Evolutionary conservation across 352 stramenopile genomes (phyloP).

Genomic region (Phytopythium mirpurense): DNA sequence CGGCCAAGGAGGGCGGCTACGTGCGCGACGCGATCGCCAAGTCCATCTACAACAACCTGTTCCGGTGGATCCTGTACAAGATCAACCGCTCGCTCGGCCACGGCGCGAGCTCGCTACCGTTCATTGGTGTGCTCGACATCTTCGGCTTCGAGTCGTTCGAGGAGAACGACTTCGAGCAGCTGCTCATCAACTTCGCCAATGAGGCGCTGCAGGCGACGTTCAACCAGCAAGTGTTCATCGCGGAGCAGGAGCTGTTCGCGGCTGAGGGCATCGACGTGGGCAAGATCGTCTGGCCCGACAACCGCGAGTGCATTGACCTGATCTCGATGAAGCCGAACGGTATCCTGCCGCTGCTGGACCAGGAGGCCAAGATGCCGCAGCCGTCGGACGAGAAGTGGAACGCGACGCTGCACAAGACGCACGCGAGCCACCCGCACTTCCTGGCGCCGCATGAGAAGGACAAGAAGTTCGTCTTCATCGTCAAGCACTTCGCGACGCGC

Average conservation of each 20-base stretch:
- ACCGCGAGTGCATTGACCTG: conserved; percentile 87
- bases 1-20: conserved; percentile 81
- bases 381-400: conserved; percentile 87
- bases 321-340: conserved; percentile 78
- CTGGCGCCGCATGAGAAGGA: conserved; percentile 81
- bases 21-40: conserved; percentile 91
- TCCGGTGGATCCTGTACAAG: conserved; percentile 91
- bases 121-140: conserved; percentile 90
- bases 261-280: conserved; percentile 86
- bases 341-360: conserved; percentile 80
- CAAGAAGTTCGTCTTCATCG: conserved; percentile 87
- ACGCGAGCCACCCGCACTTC: conserved; percentile 84
- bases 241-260: conserved; percentile 88
- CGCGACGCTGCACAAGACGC: conserved; percentile 75
- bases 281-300: conserved; percentile 89
- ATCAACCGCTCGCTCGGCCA: conserved; percentile 88
- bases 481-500: conserved; percentile 83
- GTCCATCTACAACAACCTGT: conserved; percentile 90
- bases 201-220: conserved; percentile 85
- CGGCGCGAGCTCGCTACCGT: conserved; percentile 67
- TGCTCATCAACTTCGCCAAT: conserved; percentile 90
- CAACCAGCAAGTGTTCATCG: conserved; percentile 89
- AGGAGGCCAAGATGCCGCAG: conserved; percentile 88
- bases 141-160: conserved; percentile 91
- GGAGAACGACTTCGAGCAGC: conserved; percentile 88